Evolutionary conservation across 2,329 filamentous ascomycete genomes (phyloP), one percentile per base, ranked within the genome.

Genomic region (Xylaria sp.): DNA sequence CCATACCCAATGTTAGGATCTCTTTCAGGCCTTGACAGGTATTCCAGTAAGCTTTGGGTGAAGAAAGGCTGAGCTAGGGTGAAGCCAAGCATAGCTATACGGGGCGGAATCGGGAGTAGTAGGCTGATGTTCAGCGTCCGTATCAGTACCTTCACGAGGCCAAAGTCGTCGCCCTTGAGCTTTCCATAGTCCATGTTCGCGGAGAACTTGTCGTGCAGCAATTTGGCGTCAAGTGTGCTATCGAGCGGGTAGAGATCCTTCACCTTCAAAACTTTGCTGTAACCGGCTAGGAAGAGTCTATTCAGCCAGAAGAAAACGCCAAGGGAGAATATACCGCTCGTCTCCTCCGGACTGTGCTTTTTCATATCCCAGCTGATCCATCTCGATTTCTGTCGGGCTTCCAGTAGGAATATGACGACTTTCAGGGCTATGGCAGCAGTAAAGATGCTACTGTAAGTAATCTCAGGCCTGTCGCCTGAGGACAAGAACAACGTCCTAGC

Each of bases 401-500:
- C 84, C 2, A 82, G 61, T 0, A 83, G 44, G 3, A 82, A 72
- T 0, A 85, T 71, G 0, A 75, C 48, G 0, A 78, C 67, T 60
- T 84, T 85, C 54, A 82, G 23, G 1, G 69, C 79, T 3, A 82
- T 64, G 0, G 78, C 76, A 0, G 76, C 73, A 1, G 79, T 81
- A 27, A 82, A 81, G 0, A 84, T 65, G 2, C 77, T 74, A 0
- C 78, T 75, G 27, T 75, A 79, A 5, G 75, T 69, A 16, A 64
- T 59, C 13, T 65, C 32, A 18, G 48, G 48, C 37, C 57, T 61
- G 12, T 13, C 63, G 25, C 23, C 25, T 5, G 60, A 68, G 13
- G 58, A 57, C 23, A 86, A 76, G 78, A 82, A 86, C 2, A 82
- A 68, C 0, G 84, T 85, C 9, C 85, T 78, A 0, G 77, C 75